Base-by-base conservation (phyloP, 805 yeast species). In the Starmerella etchellsii region DNA sequence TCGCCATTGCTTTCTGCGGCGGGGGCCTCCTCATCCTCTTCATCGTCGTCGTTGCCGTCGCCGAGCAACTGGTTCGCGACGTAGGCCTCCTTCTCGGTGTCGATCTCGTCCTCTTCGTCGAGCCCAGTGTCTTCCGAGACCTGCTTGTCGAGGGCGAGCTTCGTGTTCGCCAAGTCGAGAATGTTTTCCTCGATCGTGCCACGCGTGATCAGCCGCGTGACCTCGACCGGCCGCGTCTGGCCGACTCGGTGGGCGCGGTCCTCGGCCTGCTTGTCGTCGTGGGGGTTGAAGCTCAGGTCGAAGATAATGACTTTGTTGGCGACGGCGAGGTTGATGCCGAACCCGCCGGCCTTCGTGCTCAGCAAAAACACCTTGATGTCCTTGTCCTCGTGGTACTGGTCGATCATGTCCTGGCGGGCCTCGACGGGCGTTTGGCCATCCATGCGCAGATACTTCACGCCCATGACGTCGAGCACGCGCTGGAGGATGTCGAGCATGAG, bases 221-320 rank as follows among this genome's bases (percentile, higher is more conserved):
- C 95, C 39, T 67, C 64, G 18, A 91, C 99, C 36, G 81, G 83
- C 40, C 78, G 74, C 6, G 78, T 74, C 63, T 88, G 97, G 1
- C 98, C 98, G 21, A 91, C 95, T 61, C 99, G 73, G 60, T 91
- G 99, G 0, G 97, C 95, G 57, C 99, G 74, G 60, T 91, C 99
- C 58, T 93, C 97, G 2, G 99, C 99, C 64, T 91, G 99, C 56
- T 81, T 81, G 57, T 91, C 99, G 59, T 91, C 98, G 60, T 91
- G 98, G 0, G 99, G 99, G 56, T 91, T 91, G 65, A 91, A 91
- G 37, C 93, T 78, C 58, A 85, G 88, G 58, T 91, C 99, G 56
- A 78, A 87, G 25, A 91, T 81, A 39, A 91, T 69, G 2, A 91
- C 98, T 46, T 78, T 75, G 57, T 84, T 88, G 7, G 99, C 97